These are phyloP conservation scores for Globisporangium nodosum DNA, from an alignment of 352 stramenopile genomes.

Conservation along the genomic window DNA sequence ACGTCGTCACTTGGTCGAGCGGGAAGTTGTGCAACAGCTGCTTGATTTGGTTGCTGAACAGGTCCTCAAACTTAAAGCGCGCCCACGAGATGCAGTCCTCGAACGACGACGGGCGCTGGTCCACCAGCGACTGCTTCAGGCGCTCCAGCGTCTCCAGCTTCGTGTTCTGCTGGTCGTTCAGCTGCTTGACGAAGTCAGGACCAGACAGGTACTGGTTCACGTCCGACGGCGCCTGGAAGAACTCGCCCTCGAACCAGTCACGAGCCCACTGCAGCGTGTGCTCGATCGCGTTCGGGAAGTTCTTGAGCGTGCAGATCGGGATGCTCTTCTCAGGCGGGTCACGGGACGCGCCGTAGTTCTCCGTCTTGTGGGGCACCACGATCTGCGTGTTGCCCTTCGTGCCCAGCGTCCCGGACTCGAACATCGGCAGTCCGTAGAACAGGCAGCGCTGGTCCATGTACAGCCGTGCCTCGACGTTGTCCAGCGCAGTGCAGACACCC, in stretches of 20 bases:
- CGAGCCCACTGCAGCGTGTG: slow-evolving; percentile 98
- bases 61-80: slow-evolving; percentile 95
- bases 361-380: slow-evolving; percentile 87
- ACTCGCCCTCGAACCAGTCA: slow-evolving; percentile 99
- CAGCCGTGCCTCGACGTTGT: slow-evolving; percentile 98
- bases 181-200: slow-evolving; percentile 87
- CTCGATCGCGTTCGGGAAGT: slow-evolving; percentile 99
- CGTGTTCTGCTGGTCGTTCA: slow-evolving; percentile 96
- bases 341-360: slow-evolving; percentile 97
- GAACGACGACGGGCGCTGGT: slow-evolving; percentile 89
- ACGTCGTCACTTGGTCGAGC: slow-evolving; percentile 94
- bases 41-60: slow-evolving; percentile 98
- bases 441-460: slow-evolving; percentile 98
- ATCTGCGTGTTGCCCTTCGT: slow-evolving; percentile 98
- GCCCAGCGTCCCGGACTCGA: slow-evolving; percentile 98
- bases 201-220: slow-evolving; percentile 92
- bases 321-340: slow-evolving; percentile 99
- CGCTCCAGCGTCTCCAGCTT: slow-evolving; percentile 95
- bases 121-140: slow-evolving; percentile 91
- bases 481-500: slow-evolving; percentile 96
- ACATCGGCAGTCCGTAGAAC: slow-evolving; percentile 96
- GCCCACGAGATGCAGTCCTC: slow-evolving; percentile 98
- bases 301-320: slow-evolving; percentile 99
- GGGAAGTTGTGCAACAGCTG: slow-evolving; percentile 99
- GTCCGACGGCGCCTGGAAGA: slow-evolving; percentile 96